A percentile compares a stretch with the other conserved stretches of the same genome.
Evolutionary conservation across 371 early-diverging fungal species (phyloP).

Genomic region (Mortierella sp.): DNA sequence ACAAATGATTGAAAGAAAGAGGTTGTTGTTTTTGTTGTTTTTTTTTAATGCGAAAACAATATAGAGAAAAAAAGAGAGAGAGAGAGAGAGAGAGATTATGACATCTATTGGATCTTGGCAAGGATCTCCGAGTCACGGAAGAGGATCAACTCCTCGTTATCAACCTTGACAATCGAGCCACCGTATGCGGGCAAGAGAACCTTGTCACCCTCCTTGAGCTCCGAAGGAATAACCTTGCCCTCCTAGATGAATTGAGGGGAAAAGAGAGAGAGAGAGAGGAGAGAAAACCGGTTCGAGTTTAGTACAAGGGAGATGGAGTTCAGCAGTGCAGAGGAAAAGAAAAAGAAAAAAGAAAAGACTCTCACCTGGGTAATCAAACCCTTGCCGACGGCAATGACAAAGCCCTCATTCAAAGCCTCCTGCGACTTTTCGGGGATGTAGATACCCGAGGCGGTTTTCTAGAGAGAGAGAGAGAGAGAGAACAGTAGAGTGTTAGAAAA

Average conservation of each 20-base stretch:
- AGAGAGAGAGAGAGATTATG: too few relatives aligned
- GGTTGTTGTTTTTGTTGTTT: not conserved
- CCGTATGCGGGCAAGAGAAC: constrained; percentile 96
- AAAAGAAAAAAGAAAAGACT: not conserved
- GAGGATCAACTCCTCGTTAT: constrained; percentile 79
- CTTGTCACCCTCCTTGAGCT: constrained; percentile 91
- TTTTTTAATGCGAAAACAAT: too few relatives aligned
- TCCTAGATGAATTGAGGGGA: constrained; percentile 60
- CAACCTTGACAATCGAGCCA: constrained; percentile 92
- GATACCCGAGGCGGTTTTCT: constrained; percentile 97
- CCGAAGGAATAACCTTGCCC: constrained; percentile 83
- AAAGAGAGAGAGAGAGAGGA: not conserved
- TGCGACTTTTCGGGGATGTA: constrained; percentile 98
- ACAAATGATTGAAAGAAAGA: not conserved
- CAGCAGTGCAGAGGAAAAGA: not conserved
- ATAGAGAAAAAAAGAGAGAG: too few relatives aligned
- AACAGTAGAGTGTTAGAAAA: not conserved
- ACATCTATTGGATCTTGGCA: constrained; percentile 79
- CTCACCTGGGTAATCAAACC: constrained; percentile 81
- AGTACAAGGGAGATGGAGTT: too few relatives aligned
- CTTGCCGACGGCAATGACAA: constrained; percentile 95
- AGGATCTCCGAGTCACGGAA: constrained; percentile 93
- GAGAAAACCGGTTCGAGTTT: too few relatives aligned
- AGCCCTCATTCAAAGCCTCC: constrained; percentile 92
- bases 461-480: constrained; percentile 5